A percentile compares a stretch with the other conserved stretches of the same genome.
Evolutionary conservation across 495 filamentous ascomycete species (phyloP).

Genomic region (Sabuloglossum arenarium): DNA sequence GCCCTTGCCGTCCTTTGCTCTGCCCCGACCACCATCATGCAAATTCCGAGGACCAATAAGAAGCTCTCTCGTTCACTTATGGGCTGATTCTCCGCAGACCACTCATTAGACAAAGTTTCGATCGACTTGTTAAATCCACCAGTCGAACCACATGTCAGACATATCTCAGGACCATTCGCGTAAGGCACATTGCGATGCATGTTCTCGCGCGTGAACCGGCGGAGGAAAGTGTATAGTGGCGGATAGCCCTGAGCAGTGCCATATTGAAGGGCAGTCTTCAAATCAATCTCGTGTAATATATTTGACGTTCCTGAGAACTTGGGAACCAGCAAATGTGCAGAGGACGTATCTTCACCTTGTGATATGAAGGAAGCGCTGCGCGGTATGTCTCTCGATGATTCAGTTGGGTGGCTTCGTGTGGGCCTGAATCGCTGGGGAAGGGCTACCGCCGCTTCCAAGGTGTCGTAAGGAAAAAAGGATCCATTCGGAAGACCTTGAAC

Average conservation of each 20-base stretch:
- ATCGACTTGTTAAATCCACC: conserved; percentile 67
- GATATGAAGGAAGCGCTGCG: conserved; percentile 12
- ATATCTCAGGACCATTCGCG: conserved; percentile 46
- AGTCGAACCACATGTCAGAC: conserved; percentile 60
- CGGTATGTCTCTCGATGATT: conserved; percentile 15
- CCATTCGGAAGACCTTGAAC: conserved; percentile 50
- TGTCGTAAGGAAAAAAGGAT: conserved; percentile 77
- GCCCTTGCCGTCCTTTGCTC: conserved; percentile 23
- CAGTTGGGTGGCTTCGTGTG: conserved; percentile 33
- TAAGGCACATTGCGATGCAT: conserved; percentile 72
- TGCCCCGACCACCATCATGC: conserved; percentile 16
- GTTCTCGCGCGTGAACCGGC: conserved; percentile 52
- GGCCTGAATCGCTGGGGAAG: conserved; percentile 51
- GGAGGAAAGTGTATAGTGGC: conserved; percentile 50
- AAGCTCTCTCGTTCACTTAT: conserved; percentile 40
- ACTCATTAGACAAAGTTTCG: conserved; percentile 48
- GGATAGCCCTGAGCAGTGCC: conserved; percentile 57
- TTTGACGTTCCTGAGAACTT: conserved; percentile 34
- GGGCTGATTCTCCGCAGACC: conserved; percentile 45
- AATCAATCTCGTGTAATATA: conserved; percentile 46
- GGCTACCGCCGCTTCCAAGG: conserved; percentile 61
- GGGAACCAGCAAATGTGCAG: conserved; percentile 45
- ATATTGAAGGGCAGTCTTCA: conserved; percentile 72
- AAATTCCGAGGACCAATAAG: conserved; percentile 43
- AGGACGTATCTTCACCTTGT: conserved; percentile 10